Evolutionary conservation across 495 filamentous ascomycete genomes (phyloP).

Genomic region (Penicillium ochrochloron): DNA sequence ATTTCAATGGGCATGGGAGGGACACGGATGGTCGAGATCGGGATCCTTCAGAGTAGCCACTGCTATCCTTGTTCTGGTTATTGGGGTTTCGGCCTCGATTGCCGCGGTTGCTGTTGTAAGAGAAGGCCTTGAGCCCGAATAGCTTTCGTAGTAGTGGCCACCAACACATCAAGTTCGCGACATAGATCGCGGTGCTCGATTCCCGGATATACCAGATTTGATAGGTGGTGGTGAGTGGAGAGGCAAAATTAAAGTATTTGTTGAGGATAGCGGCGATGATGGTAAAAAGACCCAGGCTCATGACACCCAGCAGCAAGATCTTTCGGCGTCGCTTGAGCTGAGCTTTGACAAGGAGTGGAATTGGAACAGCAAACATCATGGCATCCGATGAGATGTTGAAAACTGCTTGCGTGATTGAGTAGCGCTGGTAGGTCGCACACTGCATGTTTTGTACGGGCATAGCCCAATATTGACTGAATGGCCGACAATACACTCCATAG

Average conservation of each 20-base stretch:
- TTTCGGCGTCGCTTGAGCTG: conserved; percentile 57
- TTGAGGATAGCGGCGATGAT: conserved; percentile 66
- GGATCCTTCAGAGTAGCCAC: conserved; percentile 16
- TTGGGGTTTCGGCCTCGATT: conserved; percentile 20
- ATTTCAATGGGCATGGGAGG: conserved; percentile 20
- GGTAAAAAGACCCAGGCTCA: conserved; percentile 65
- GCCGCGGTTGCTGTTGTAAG: conserved; percentile 37
- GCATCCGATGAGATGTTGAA: conserved; percentile 70
- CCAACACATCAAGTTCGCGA: conserved; percentile 66
- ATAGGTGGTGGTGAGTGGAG: conserved; percentile 53
- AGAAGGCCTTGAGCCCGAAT: conserved; percentile 48
- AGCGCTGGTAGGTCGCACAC: conserved; percentile 47
- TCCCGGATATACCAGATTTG: conserved; percentile 70
- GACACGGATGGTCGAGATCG: conserved; percentile 31
- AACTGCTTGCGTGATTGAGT: conserved; percentile 67
- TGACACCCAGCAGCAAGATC: conserved; percentile 52
- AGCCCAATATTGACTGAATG: conserved; percentile 65
- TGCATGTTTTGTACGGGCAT: conserved; percentile 48
- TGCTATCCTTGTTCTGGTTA: conserved; percentile 27
- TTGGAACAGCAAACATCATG: conserved; percentile 62
- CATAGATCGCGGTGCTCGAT: conserved; percentile 63
- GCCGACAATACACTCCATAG: conserved; percentile 66
- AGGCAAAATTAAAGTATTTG: conserved; percentile 67
- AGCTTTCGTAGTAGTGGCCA: conserved; percentile 61
- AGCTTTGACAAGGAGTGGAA: conserved; percentile 61